These are phyloP conservation scores for Ogataea haglerorum DNA, from an alignment of 805 yeast genomes.

Conservation along the genomic window DNA sequence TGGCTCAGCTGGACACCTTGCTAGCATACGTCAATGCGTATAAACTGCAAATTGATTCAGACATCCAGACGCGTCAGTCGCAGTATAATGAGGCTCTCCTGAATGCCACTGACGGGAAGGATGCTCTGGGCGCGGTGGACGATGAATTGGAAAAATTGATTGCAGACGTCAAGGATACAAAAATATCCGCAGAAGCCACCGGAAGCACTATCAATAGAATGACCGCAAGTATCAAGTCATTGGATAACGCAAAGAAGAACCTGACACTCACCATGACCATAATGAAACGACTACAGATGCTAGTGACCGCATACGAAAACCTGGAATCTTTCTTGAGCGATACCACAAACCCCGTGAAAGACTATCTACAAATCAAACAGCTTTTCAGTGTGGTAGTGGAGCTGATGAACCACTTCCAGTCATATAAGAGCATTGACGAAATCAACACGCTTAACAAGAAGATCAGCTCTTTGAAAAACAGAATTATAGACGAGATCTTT, in stretches of 20 bases:
- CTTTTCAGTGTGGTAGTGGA: constrained; percentile 70
- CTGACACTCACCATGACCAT: constrained; percentile 82
- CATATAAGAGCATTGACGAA: constrained; percentile 80
- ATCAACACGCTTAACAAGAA: constrained; percentile 62
- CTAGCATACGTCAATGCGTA: constrained; percentile 48
- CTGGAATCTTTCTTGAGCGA: constrained; percentile 45
- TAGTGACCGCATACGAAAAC: constrained; percentile 68
- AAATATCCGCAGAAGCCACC: constrained; percentile 48
- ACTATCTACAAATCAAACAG: constrained; percentile 53
- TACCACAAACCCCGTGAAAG: constrained; percentile 22
- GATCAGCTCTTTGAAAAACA: constrained; percentile 56
- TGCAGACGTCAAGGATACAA: constrained; percentile 44
- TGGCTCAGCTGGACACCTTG: constrained; percentile 50
- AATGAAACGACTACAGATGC: constrained; percentile 81
- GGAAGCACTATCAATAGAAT: constrained; percentile 60
- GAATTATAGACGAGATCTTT: constrained; percentile 65
- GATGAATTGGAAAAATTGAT: constrained; percentile 41
- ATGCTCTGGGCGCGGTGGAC: constrained; percentile 25
- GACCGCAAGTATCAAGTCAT: constrained; percentile 71
- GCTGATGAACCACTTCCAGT: constrained; percentile 66
- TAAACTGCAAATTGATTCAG: constrained; percentile 45
- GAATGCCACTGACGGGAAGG: constrained; percentile 20
- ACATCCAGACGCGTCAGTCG: constrained; percentile 39
- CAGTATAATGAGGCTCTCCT: constrained; percentile 31
- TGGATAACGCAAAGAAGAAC: constrained; percentile 83